Evolutionary conservation across 768 basidiomycete genomes (phyloP), one percentile per base, ranked within the genome.

Genomic region (Kwoniella dejecticola): DNA sequence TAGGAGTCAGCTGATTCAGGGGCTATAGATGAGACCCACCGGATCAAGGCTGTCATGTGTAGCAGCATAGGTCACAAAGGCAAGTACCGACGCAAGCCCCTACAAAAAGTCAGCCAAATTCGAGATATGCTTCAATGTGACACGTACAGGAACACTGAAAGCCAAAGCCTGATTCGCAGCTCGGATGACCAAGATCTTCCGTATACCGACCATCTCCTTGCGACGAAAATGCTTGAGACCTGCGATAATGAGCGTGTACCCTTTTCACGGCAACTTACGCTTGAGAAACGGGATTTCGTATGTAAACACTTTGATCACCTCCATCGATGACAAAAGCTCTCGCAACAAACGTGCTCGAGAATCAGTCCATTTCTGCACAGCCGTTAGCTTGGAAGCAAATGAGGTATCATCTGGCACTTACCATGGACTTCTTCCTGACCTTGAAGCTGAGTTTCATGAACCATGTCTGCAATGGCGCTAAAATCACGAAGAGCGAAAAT

Each of bases 261-360:
- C 8, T 0, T 7, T 36, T 4, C n/a, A 23, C 29, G 50, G 23
- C 2, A 4, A 77, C 82, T 74, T 62, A 87, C 88, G 81, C 63
- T 85, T 81, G 44, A 88, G 75, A 77, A 88, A 89, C 0, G 88
- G 86, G 0, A 81, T 66, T 77, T 89, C 88, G 64, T 88, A 89
- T 26, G 84, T 86, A 73, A 89, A 89, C 68, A 86, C 88, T 74
- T 88, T 89, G 55, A 89, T 85, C n/a, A 88, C 83, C 3, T 86
- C 83, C 86, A 89, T 88, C 1, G 62, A 74, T 81, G 86, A 83
- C 10, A 89, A 74, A 6, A 87, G 83, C 70, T 89, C 88, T 17
- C 85, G 82, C n/a, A 89, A 78, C 0, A 85, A 81, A 71, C 85
- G 85, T 2, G 87, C 84, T 2, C 88, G 81, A 56, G 80, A 77